Conservation (phyloP, 805 yeast genomes). For the Kuraishia floccosa region DNA sequence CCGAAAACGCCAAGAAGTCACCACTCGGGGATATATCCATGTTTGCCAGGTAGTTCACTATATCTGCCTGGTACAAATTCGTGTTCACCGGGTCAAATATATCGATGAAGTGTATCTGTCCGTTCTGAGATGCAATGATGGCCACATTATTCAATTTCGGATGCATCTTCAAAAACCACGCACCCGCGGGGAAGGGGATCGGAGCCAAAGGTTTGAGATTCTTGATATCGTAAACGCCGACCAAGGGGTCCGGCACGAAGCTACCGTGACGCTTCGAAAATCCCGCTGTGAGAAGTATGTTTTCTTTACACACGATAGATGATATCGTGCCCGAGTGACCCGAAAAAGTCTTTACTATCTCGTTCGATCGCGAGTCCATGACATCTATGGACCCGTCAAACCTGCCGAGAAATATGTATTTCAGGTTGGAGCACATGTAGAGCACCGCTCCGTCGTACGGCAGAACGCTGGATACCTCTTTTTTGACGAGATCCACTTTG, state of each 20-base stretch:
- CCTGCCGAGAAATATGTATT: conserved; percentile 47
- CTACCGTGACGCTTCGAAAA: conserved; percentile 53
- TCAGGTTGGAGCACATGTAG: conserved; percentile 36
- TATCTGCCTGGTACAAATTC: conserved; percentile 54
- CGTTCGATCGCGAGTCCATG: conserved; percentile 39
- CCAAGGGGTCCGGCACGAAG: conserved; percentile 63
- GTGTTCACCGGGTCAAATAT: conserved; percentile 66
- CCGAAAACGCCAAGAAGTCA: conserved; percentile 63
- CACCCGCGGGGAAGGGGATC: conserved; percentile 83
- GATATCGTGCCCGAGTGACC: conserved; percentile 55
- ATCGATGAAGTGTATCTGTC: conserved; percentile 82
- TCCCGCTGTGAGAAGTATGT: conserved; percentile 71
- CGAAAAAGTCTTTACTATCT: conserved; percentile 37
- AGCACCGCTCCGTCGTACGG: conserved; percentile 33
- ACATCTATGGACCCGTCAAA: conserved; percentile 52
- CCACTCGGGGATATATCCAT: conserved; percentile 61
- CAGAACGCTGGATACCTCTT: conserved; percentile 20
- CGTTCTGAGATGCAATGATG: conserved; percentile 60
- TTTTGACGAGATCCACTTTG: conserved; percentile 29
- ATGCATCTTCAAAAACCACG: conserved; percentile 72
- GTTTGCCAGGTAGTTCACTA: conserved; percentile 31
- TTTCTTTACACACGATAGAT: conserved; percentile 54
- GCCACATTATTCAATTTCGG: conserved; percentile 77
- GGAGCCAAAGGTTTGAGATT: conserved; percentile 66
- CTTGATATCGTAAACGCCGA: conserved; percentile 71